These are phyloP conservation scores for Venturiaceae sp. DNA, from an alignment of 2,329 filamentous ascomycete genomes.

Conservation along the genomic window DNA sequence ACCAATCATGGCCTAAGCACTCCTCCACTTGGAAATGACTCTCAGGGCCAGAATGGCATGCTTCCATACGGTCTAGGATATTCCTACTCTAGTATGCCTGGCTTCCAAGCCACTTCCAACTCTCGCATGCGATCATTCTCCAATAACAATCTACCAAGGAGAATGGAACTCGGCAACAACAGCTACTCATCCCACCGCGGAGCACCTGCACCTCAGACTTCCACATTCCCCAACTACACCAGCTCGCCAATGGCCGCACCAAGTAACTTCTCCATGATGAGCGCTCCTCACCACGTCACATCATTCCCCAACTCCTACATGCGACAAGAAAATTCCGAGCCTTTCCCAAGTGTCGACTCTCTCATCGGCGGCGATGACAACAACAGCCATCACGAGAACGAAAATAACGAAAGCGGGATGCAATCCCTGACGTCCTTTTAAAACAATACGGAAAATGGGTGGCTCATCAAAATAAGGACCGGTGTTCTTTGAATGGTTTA, in stretches of 20 bases:
- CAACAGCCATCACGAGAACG: neutral
- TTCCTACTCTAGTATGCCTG: conserved; percentile 23
- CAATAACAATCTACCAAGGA: conserved; percentile 22
- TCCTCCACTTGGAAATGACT: conserved; percentile 13
- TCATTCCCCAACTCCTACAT: conserved; percentile 26
- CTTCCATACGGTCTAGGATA: conserved; percentile 9
- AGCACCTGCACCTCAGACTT: conserved; percentile 24
- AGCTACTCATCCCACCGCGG: conserved; percentile 25
- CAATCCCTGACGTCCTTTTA: neutral
- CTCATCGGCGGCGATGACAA: neutral
- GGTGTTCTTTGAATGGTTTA: neutral
- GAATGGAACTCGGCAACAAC: conserved; percentile 27
- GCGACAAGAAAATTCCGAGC: conserved; percentile 11
- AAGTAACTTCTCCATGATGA: conserved; percentile 25
- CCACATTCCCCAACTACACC: conserved; percentile 29
- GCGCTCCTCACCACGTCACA: conserved; percentile 29
- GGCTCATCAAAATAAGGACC: neutral
- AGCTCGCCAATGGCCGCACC: conserved; percentile 28
- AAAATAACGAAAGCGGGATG: conserved; percentile 1
- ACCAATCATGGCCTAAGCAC: conserved; percentile 14
- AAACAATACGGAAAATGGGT: neutral
- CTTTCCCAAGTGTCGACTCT: conserved; percentile 1
- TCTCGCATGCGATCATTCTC: conserved; percentile 29
- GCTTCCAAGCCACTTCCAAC: conserved; percentile 24
- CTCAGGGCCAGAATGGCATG: conserved; percentile 15